phyloP scores from a whole-genome alignment of 2,329 filamentous ascomycete genomes.

The Dothiorella sarmentorum region DNA sequence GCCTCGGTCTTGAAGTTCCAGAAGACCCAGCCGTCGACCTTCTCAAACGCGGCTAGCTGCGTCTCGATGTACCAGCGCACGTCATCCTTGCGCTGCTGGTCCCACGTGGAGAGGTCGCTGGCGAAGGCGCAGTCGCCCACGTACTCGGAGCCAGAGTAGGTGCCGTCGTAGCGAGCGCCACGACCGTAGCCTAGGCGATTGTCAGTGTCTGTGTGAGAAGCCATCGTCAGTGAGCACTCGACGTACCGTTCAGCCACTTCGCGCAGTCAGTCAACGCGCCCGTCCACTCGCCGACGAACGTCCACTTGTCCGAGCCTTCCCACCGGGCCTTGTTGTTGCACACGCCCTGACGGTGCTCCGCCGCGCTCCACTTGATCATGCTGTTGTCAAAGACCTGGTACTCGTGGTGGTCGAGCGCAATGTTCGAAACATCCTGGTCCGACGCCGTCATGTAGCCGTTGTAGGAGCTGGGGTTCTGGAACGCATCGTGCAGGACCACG shows the following conservation, averaged over 20 bases:
- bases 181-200: constrained; percentile 48
- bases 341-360: constrained; percentile 54
- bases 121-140: constrained; percentile 56
- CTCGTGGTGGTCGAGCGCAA: constrained; percentile 65
- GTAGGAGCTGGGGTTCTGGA: constrained; percentile 53
- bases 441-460: constrained; percentile 56
- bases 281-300: constrained; percentile 67
- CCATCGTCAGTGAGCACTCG: not conserved
- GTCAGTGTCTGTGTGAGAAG: not conserved
- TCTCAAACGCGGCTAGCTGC: constrained; percentile 53
- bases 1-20: constrained; percentile 59
- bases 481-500: constrained; percentile 60
- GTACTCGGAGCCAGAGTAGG: constrained; percentile 44
- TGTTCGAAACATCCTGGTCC: constrained; percentile 50
- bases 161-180: constrained; percentile 60
- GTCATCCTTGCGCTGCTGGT: constrained; percentile 43
- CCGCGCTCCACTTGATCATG: constrained; percentile 49
- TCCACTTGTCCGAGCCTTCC: constrained; percentile 58
- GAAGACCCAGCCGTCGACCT: constrained; percentile 54
- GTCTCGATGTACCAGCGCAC: constrained; percentile 52
- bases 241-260: constrained; percentile 43
- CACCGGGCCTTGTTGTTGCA: constrained; percentile 54
- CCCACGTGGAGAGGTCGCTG: constrained; percentile 49
- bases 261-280: constrained; percentile 63
- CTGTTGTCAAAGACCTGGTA: constrained; percentile 61